phyloP scores from a whole-genome alignment of 1,139 yeast genomes.

The Lodderomyces parapsilosis region DNA sequence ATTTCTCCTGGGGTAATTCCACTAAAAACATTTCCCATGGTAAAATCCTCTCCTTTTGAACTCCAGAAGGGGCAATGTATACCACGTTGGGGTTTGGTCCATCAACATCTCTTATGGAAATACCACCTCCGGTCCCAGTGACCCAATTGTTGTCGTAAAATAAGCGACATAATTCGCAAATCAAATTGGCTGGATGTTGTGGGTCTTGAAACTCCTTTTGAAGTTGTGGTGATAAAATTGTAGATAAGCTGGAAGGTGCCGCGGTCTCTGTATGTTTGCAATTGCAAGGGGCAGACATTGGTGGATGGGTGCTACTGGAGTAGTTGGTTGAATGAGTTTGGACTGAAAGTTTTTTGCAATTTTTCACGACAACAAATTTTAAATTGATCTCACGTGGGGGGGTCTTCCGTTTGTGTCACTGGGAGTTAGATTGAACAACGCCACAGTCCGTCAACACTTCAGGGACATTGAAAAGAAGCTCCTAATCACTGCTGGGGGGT shows the following conservation, averaged over 20 bases:
- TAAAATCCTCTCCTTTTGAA: constrained; percentile 83
- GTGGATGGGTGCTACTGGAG: neutral
- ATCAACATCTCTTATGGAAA: constrained; percentile 66
- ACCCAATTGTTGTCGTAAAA: constrained; percentile 89
- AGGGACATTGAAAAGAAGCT: no score
- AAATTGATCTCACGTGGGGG: constrained; percentile 2
- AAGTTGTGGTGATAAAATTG: constrained; percentile 12
- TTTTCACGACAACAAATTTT: neutral
- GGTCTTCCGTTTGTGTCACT: neutral
- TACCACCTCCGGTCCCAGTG: constrained; percentile 96
- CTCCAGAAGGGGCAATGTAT: constrained; percentile 91
- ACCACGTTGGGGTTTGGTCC: constrained; percentile 48
- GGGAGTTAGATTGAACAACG: neutral
- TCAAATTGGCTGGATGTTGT: constrained; percentile 78
- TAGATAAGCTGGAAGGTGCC: neutral
- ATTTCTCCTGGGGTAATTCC: constrained; percentile 52
- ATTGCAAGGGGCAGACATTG: constrained; percentile 22
- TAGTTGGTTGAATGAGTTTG: neutral
- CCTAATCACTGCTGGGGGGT: no score
- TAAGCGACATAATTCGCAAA: constrained; percentile 75
- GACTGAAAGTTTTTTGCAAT: constrained; percentile 3
- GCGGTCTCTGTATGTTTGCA: constrained; percentile 13
- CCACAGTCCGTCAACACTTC: neutral
- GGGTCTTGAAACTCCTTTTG: constrained; percentile 39
- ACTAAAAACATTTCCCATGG: constrained; percentile 85